Percentiles rank a stretch among this genome's conserved stretches.
Conservation (phyloP, 129 eudicot species). For the Deinandra increscens region DNA sequence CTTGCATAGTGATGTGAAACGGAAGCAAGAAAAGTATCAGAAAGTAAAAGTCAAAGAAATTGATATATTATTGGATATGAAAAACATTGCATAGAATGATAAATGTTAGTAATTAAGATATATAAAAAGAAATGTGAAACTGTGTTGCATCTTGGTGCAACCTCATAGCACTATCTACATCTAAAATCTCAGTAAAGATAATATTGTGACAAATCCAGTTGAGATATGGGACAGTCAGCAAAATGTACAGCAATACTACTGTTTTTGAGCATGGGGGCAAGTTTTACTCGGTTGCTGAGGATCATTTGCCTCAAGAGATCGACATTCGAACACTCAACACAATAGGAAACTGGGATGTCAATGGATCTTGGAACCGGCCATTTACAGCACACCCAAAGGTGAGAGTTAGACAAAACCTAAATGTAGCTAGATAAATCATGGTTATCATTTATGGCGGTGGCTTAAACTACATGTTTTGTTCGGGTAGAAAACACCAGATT, state of each 20-base stretch:
- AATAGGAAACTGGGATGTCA: slow-evolving; percentile 19
- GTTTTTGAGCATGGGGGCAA: slow-evolving; percentile 39
- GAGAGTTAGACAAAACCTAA: background rate
- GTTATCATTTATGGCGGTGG: background rate
- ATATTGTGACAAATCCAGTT: slow-evolving; percentile 26
- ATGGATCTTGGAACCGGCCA: slow-evolving; percentile 28
- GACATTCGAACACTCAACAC: slow-evolving; percentile 29
- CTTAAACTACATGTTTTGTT: background rate
- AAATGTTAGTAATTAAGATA: too few species aligned
- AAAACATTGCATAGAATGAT: too few species aligned
- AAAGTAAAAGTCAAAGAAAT: too few species aligned
- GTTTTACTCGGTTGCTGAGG: slow-evolving; percentile 32
- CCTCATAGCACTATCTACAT: too few species aligned
- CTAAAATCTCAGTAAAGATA: background rate
- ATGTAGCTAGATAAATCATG: too few species aligned
- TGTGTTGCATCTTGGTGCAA: too few species aligned
- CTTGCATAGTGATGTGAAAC: too few species aligned
- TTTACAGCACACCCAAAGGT: slow-evolving; percentile 38
- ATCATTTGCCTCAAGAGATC: slow-evolving; percentile 33
- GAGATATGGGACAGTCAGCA: slow-evolving; percentile 29
- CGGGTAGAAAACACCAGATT: slow-evolving; percentile 35
- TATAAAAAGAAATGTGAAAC: background rate
- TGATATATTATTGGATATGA: too few species aligned
- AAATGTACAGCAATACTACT: slow-evolving; percentile 32
- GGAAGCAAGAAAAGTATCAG: too few species aligned